Percentiles rank a stretch among this genome's conserved stretches.
Conservation (phyloP, 2,329 filamentous ascomycete species). For the Colletotrichum sansevieriae region DNA sequence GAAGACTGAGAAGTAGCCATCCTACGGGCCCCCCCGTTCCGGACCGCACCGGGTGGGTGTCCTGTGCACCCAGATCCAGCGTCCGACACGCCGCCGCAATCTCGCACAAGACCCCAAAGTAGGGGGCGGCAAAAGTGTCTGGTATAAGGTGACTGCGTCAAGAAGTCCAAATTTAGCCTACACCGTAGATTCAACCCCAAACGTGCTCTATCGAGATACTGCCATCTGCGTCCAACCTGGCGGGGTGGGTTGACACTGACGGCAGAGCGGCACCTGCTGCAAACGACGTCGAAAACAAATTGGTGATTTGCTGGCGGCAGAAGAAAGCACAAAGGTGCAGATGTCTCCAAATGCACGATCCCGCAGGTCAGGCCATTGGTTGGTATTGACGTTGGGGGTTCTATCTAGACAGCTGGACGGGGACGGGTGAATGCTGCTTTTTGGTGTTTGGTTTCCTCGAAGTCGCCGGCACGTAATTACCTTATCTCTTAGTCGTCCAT, state of each 20-base stretch:
- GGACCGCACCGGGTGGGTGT: slow-evolving; percentile 13
- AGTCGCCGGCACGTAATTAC: too few relatives aligned
- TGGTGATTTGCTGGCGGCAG: background rate
- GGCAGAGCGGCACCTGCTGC: slow-evolving; percentile 22
- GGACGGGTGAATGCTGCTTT: slow-evolving; percentile 8
- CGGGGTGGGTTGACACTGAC: background rate
- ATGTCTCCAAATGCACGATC: slow-evolving; percentile 4
- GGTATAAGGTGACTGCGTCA: slow-evolving; percentile 7
- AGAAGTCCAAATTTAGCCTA: slow-evolving; percentile 1
- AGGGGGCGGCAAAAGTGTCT: background rate
- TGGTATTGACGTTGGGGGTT: background rate
- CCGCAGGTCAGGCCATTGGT: background rate
- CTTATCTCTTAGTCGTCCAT: too few relatives aligned
- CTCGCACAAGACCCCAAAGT: background rate
- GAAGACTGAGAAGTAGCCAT: background rate
- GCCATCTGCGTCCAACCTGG: slow-evolving; percentile 14
- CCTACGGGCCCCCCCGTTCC: background rate
- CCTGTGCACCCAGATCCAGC: background rate
- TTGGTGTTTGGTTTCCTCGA: background rate
- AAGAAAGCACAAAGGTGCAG: slow-evolving; percentile 4
- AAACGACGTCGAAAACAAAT: slow-evolving; percentile 23
- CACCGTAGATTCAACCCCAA: background rate
- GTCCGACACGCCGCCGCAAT: background rate
- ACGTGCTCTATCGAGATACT: slow-evolving; percentile 14
- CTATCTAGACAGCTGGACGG: background rate